Base-by-base conservation (phyloP, 2,329 filamentous ascomycete species). In the Emergomyces pasteurianus region DNA sequence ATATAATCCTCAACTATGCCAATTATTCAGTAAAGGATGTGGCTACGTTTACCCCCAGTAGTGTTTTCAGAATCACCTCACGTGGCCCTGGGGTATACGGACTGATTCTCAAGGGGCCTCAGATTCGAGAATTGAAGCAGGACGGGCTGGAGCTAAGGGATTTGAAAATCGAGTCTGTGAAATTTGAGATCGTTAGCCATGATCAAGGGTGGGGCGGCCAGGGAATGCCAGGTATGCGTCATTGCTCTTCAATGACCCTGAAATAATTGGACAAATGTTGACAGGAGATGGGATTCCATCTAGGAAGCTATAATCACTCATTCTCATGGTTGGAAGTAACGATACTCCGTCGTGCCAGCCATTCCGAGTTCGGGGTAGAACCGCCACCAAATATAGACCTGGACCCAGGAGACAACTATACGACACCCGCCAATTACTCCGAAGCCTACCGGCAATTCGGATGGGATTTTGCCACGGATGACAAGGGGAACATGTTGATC, bases 291-390 rank as follows among this genome's bases (percentile, higher is more conserved):
- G 14, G 34, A 57, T 34, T 46, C 38, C n/a, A 38, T 36, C 9
- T 58, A 58, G 57, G 57, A 58, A 58, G 43, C 10, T 58, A 58
- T 28, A 36, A 18, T 8, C 5, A 18, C 23, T 28, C 57, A 26
- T 58, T 42, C 23, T 58, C 57, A 23, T 58, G 57, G 57, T 58
- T 58, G 16, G 57, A 58, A 49, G 57, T 21, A 26, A 49, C 26
- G 12, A 58, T 58, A 38, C 26, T 58, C 21, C 57, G 57, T 50
- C 57, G 43, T n/a, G 7, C 14, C 12, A 3, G 14, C 3, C 23
- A 31, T 46, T 36, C 28, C 21, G 23, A 16, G 5, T 31, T 8
- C 38, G 14, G 23, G 16, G 16, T 34, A 58, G 55, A 46, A 14
- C 26, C 38, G 3, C 21, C 36, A 36, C 28, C 43, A 14, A 31